Evolutionary conservation across 495 filamentous ascomycete species (phyloP).

Genomic region (Tuber microsphaerosporum): DNA sequence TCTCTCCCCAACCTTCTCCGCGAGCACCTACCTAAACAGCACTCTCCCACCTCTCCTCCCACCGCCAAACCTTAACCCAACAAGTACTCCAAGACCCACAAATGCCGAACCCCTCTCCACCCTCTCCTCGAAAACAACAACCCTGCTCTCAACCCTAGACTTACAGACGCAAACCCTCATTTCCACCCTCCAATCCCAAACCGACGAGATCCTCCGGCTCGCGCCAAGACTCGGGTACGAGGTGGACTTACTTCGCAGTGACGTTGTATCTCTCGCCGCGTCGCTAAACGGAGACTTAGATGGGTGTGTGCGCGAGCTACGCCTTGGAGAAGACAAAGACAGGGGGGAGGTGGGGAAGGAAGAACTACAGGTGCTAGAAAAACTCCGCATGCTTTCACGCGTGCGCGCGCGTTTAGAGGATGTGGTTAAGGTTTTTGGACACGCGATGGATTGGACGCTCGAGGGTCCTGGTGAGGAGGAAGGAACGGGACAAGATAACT

Average conservation of each 20-base stretch:
- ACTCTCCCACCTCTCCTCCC: slow-evolving; percentile 59
- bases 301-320: slow-evolving; percentile 57
- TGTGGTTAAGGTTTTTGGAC: slow-evolving; percentile 80
- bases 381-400: slow-evolving; percentile 73
- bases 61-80: slow-evolving; percentile 40
- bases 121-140: slow-evolving; percentile 72
- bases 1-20: slow-evolving; percentile 65
- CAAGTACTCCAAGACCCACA: slow-evolving; percentile 30
- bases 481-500: slow-evolving; percentile 49
- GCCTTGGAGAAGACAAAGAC: slow-evolving; percentile 13
- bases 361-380: slow-evolving; percentile 65
- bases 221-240: slow-evolving; percentile 84
- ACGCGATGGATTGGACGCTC: slow-evolving; percentile 87
- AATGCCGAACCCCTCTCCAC: slow-evolving; percentile 61
- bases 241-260: slow-evolving; percentile 84
- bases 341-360: slow-evolving; percentile 23
- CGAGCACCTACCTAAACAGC: slow-evolving; percentile 72
- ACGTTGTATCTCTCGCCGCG: slow-evolving; percentile 71
- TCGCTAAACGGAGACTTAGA: slow-evolving; percentile 60
- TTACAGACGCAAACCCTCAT: slow-evolving; percentile 79
- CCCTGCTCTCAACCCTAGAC: slow-evolving; percentile 74
- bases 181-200: slow-evolving; percentile 74
- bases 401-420: slow-evolving; percentile 74
- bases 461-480: slow-evolving; percentile 61
- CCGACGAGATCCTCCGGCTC: slow-evolving; percentile 86